Evolutionary conservation across 2,329 filamentous ascomycete genomes (phyloP).

Genomic region (Ceratocystis ficicola): DNA sequence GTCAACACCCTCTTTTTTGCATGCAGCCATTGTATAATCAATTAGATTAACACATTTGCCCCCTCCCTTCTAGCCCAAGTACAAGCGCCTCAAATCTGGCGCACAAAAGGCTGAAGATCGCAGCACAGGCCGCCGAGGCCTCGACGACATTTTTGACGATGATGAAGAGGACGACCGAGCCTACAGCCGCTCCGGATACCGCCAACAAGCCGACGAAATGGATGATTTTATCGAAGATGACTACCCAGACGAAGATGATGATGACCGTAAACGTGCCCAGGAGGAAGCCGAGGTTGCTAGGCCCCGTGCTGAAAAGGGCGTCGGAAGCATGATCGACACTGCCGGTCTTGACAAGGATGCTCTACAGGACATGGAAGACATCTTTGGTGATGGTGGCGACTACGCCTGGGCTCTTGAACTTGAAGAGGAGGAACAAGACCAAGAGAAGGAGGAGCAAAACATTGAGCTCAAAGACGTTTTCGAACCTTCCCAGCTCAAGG

Average conservation of each 20-base stretch:
- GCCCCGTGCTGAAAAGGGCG: conserved; percentile 54
- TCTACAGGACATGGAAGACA: conserved; percentile 88
- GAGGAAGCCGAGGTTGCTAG: conserved; percentile 84
- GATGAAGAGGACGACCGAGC: conserved; percentile 58
- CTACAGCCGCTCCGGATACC: conserved; percentile 39
- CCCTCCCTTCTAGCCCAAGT: conserved; percentile 53
- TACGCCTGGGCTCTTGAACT: conserved; percentile 89
- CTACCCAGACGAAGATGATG: conserved; percentile 67
- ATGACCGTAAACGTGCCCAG: conserved; percentile 58
- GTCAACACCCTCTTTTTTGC: conserved; percentile 23
- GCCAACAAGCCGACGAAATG: conserved; percentile 63
- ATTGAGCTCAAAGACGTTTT: conserved; percentile 96
- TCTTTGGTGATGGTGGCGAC: conserved; percentile 90
- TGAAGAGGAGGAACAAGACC: conserved; percentile 74
- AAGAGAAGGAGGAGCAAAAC: conserved; percentile 65
- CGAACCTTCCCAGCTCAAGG: conserved; percentile 84
- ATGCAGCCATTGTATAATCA: neutral
- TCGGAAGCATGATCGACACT: conserved; percentile 60
- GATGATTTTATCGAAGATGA: conserved; percentile 97
- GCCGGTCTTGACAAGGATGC: conserved; percentile 83
- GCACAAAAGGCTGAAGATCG: conserved; percentile 63
- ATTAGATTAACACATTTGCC: neutral
- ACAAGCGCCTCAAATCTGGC: conserved; percentile 91
- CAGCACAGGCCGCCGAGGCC: conserved; percentile 52
- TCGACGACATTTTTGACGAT: conserved; percentile 90